Base-by-base conservation (phyloP, 768 basidiomycete genomes). In the Leccinum pellstonianum region DNA sequence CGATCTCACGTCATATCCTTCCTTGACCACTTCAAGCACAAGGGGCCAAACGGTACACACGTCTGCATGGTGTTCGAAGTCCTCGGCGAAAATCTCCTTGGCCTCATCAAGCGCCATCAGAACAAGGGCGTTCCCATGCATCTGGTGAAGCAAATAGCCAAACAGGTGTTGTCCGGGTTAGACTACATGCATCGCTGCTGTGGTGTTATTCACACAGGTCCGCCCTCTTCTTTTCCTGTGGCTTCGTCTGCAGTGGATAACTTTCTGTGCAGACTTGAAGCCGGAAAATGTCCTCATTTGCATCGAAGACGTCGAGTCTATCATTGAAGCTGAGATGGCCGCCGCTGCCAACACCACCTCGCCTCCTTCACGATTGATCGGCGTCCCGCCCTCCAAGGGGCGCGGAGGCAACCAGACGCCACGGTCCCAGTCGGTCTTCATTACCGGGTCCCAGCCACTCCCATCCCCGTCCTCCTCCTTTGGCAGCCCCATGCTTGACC, bases 41-140 rank as follows among this genome's bases (percentile, higher is more conserved):
- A 90, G 62, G 97, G 97, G 1, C 95, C 95, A 10, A 97, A 99
- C 73, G 97, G 97, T 38, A 88, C 85, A 15, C 97, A 99, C 76
- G 91, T 99, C 66, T 98, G 97, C 82, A 98, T 99, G 97, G 95
- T 97, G 14, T 98, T 98, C 69, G 97, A 99, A 75, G 97, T 98
- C 25, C 84, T 99, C 9, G 97, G 96, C 61, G 96, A 99, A 77
- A 98, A 96, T 72, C 80, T 99, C 3, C 84, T 98, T 3, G 95
- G 90, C 5, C 84, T 99, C 67, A 97, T 98, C 83, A 98, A 97
- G 76, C 86, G 96, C 11, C 94, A 98, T 78, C 95, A 98, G 80
- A 95, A 94, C 78, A 95, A 96, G 68, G 96, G 96, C 64, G 95
- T 98, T 1, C 95, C 96, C 14, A 91, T 93, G 81, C 87, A 80